Percentiles rank a stretch among this genome's conserved stretches.
Conservation (phyloP, 2,329 filamentous ascomycete species). For the Bipolaris cookei region DNA sequence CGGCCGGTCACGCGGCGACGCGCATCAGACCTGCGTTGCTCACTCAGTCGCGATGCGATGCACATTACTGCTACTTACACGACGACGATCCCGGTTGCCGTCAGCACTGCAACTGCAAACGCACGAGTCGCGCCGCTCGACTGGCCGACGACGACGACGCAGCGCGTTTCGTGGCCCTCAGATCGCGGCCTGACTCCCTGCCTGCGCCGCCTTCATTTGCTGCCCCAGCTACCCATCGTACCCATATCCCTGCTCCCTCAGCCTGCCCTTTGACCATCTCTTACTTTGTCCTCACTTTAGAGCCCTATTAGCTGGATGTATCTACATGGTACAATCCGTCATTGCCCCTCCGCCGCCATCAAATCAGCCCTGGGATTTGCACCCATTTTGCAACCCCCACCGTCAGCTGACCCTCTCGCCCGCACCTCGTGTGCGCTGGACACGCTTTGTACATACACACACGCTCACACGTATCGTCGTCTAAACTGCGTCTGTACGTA, state of each 20-base stretch:
- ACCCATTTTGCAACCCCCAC: slow-evolving; percentile 1
- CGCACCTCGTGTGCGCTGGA: slow-evolving; percentile 28
- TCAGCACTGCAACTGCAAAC: slow-evolving; percentile 56
- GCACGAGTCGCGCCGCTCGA: slow-evolving; percentile 74
- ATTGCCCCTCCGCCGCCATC: slow-evolving; percentile 23
- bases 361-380: slow-evolving; percentile 7
- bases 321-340: slow-evolving; percentile 12
- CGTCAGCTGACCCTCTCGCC: slow-evolving; percentile 39
- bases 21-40: slow-evolving; percentile 25
- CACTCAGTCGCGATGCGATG: slow-evolving; percentile 23
- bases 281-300: too few relatives aligned
- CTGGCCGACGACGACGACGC: slow-evolving; percentile 28
- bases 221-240: slow-evolving; percentile 31
- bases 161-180: slow-evolving; percentile 37
- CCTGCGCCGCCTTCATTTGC: slow-evolving; percentile 39
- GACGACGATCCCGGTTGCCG: slow-evolving; percentile 29
- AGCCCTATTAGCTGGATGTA: too few relatives aligned
- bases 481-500: not conserved
- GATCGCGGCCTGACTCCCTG: slow-evolving; percentile 19
- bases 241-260: slow-evolving; percentile 30
- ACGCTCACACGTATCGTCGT: not conserved
- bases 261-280: slow-evolving; percentile 24
- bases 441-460: not conserved
- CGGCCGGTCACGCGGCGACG: slow-evolving; percentile 25
- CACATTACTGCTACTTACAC: slow-evolving; percentile 1